Conservation (phyloP, 352 stramenopile genomes). For the Thraustochytrium sp. region DNA sequence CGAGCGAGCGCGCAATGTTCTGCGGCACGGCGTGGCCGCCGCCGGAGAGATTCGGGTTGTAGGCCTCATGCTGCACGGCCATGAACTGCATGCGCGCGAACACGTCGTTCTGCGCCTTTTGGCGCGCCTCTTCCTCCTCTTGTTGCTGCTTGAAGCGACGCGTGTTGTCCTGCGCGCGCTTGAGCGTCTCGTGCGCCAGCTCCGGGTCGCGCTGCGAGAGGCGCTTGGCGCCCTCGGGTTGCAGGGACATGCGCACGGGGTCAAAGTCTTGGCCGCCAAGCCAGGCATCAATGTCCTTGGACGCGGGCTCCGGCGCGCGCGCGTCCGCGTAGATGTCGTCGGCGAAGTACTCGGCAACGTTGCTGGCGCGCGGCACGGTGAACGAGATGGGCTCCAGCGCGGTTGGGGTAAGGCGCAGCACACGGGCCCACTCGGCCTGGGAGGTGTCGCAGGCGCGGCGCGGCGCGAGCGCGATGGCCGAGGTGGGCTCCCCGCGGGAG, state of each 20-base stretch:
- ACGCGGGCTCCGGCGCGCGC: not conserved
- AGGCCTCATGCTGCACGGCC: slow-evolving; percentile 37
- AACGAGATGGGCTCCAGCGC: slow-evolving; percentile 36
- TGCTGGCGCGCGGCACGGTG: not conserved
- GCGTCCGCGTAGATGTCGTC: slow-evolving; percentile 43
- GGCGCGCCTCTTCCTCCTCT: not conserved
- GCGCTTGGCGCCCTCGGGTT: not conserved
- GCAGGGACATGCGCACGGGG: not conserved
- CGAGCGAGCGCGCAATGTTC: not conserved
- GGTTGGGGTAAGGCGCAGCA: slow-evolving; percentile 23
- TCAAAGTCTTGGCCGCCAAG: slow-evolving; percentile 14
- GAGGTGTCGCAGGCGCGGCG: not conserved
- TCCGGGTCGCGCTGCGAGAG: not conserved
- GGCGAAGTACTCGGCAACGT: slow-evolving; percentile 37
- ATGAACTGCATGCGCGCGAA: not conserved
- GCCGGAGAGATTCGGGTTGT: slow-evolving; percentile 35
- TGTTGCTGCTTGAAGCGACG: not conserved
- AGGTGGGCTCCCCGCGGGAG: not conserved
- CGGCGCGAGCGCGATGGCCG: slow-evolving; percentile 12
- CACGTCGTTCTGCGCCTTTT: not conserved
- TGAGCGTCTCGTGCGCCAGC: not conserved
- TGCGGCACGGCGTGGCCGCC: not conserved
- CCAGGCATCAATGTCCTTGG: slow-evolving; percentile 10
- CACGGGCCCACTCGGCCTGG: not conserved
- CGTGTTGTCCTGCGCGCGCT: slow-evolving; percentile 21